Conservation (phyloP, 805 yeast species). For the Sungouiozyma intestinalis region DNA sequence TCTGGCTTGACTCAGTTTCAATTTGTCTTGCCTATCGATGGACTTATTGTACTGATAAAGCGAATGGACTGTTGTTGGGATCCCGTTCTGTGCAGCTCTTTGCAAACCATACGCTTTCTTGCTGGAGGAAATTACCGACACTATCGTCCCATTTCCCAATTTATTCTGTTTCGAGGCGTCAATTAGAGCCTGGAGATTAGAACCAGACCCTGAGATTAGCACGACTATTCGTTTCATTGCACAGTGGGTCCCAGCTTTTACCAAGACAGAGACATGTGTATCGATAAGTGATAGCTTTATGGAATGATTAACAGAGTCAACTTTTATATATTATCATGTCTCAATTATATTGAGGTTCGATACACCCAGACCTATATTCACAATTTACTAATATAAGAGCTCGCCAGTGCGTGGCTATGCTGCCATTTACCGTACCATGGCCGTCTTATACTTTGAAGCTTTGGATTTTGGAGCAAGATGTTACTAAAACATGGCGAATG, state of each 20-base stretch:
- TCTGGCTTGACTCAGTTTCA: constrained; percentile 50
- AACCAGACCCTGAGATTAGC: constrained; percentile 87
- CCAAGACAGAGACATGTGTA: too few relatives aligned
- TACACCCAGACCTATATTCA: too few relatives aligned
- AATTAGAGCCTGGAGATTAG: constrained; percentile 90
- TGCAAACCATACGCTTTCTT: constrained; percentile 77
- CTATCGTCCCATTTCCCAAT: constrained; percentile 42
- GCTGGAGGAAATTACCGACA: constrained; percentile 77
- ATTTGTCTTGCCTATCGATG: constrained; percentile 57
- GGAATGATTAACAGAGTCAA: background rate
- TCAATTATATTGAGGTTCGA: too few relatives aligned
- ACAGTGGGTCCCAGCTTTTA: too few relatives aligned
- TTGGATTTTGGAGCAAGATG: too few relatives aligned
- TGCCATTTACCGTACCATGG: too few relatives aligned
- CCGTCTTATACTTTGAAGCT: too few relatives aligned
- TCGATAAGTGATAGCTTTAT: background rate
- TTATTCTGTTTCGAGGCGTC: constrained; percentile 45
- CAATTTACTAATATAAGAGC: too few relatives aligned
- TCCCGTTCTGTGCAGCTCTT: constrained; percentile 60
- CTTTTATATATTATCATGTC: background rate
- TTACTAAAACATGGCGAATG: too few relatives aligned
- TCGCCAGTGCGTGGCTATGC: too few relatives aligned
- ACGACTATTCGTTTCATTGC: constrained; percentile 36
- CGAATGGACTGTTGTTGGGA: constrained; percentile 65
- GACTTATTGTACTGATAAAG: constrained; percentile 66